Percentiles rank a stretch among this genome's conserved stretches.
phyloP scores from a whole-genome alignment of 106 monocot genomes.

The Dendrobium huoshanense region DNA sequence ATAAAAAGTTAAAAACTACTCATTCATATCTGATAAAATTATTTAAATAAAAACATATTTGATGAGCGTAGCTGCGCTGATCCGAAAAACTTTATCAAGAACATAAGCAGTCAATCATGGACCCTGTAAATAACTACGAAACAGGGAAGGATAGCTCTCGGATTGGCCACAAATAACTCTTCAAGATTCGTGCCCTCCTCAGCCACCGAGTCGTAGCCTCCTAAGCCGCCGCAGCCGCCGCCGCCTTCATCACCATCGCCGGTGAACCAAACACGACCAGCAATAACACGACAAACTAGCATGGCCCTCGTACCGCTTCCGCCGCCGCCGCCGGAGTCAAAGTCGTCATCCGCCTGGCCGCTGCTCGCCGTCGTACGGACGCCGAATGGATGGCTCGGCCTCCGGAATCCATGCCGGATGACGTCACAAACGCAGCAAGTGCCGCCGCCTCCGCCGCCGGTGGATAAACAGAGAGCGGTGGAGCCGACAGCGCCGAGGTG shows the following conservation, averaged over 20 bases:
- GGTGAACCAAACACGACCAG: conserved; percentile 43
- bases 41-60: no score
- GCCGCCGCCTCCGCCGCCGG: not conserved
- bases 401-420: conserved; percentile 69
- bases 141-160: conserved; percentile 82
- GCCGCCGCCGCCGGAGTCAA: not conserved
- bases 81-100: no score
- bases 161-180: conserved; percentile 73
- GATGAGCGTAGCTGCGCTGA: no score
- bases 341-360: conserved; percentile 59
- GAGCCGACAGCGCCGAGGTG: conserved; percentile 53
- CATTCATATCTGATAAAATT: no score
- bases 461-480: conserved; percentile 38
- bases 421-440: conserved; percentile 63
- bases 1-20: no score
- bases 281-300: conserved; percentile 92
- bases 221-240: not conserved
- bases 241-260: conserved; percentile 8
- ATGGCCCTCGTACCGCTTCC: conserved; percentile 37
- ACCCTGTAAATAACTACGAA: conserved; percentile 85
- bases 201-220: conserved; percentile 42
- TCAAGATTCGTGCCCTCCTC: conserved; percentile 41
- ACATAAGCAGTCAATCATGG: conserved; percentile 10
- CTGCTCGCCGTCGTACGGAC: conserved; percentile 85
- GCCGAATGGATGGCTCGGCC: conserved; percentile 23